Base-by-base conservation (phyloP, 2,329 filamentous ascomycete genomes). In the Seiridium unicorne region DNA sequence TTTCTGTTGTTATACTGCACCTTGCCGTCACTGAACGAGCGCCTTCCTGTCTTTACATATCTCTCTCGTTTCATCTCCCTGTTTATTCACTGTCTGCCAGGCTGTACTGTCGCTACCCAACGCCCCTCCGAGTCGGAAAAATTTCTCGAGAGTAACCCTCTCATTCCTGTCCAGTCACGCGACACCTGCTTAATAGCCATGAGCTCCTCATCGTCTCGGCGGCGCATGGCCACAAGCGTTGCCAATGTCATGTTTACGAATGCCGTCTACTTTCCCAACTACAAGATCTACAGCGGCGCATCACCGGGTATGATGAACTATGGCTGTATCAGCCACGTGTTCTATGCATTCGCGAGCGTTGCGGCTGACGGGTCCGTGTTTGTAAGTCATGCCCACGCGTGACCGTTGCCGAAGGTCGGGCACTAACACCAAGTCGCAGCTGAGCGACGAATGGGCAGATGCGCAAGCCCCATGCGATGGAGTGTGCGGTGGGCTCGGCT, bases 181-280 rank as follows among this genome's bases (percentile, higher is more conserved):
- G 5, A 49, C 46, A 32, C n/a, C 10, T 26, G 18, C 18, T 26
- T 26, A 26, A n/a, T 55, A 55, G 31, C 32, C 40, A 79, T 76
- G 72, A 79, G 72, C 65, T 78, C 77, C 11, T 79, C 73, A 5
- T 69, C 71, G 31, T 72, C 78, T 48, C 78, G 76, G 68, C 81
- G 78, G 64, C 79, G 78, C 63, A 76, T 80, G 66, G 70, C 76
- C 47, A 73, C 76, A 44, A 81, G 79, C 72, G 71, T 76, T 46
- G 75, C 76, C 32, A 77, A 73, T 62, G 78, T 87, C 62, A 84
- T 85, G 76, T 84, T 80, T 70, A 85, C 84, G 69, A 95, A 95
- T 73, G 91, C 89, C 31, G 89, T 92, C 18, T 95, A 94, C 76
- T 95, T 92, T 73, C 90, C 90, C n/a, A 94, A 92, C 74, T 87